phyloP scores from a whole-genome alignment of 768 basidiomycete species.

The Mycena polygramma region DNA sequence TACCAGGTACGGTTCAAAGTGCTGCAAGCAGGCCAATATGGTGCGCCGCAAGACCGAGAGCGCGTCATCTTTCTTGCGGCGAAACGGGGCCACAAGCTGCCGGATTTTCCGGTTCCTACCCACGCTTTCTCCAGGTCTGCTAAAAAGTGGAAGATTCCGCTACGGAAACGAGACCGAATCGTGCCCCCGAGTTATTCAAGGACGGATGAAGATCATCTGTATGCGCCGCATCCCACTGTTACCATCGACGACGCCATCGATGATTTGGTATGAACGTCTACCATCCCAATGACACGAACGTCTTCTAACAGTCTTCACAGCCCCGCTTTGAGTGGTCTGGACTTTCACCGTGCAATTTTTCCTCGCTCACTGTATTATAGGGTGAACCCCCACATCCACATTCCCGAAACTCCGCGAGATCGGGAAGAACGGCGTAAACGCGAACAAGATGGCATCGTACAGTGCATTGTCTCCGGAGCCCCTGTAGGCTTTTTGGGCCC shows the following conservation, averaged over 20 bases:
- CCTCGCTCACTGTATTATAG: not conserved
- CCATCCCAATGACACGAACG: too few relatives aligned
- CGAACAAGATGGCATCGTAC: not conserved
- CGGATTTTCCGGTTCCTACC: slow-evolving; percentile 61
- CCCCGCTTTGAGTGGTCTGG: slow-evolving; percentile 30
- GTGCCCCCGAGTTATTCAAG: slow-evolving; percentile 47
- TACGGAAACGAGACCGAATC: slow-evolving; percentile 44
- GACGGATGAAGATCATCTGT: slow-evolving; percentile 39
- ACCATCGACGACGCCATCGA: slow-evolving; percentile 63
- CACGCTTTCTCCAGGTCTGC: slow-evolving; percentile 49
- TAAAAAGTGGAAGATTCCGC: slow-evolving; percentile 46
- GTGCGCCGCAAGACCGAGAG: slow-evolving; percentile 60
- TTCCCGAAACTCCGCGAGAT: not conserved
- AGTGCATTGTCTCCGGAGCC: slow-evolving; percentile 7
- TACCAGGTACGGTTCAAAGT: slow-evolving; percentile 61
- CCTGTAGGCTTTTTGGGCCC: slow-evolving; percentile 24
- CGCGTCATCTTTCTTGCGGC: slow-evolving; percentile 65
- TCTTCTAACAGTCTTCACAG: not conserved
- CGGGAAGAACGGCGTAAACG: not conserved
- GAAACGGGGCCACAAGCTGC: slow-evolving; percentile 54
- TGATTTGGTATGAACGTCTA: slow-evolving; percentile 56
- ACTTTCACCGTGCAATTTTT: not conserved
- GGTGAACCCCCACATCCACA: slow-evolving; percentile 7
- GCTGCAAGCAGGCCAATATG: slow-evolving; percentile 64
- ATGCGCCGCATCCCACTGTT: slow-evolving; percentile 58